Percentiles rank a stretch among this genome's conserved stretches.
phyloP scores from a whole-genome alignment of 2,329 filamentous ascomycete genomes.

The Ascochyta pisi region DNA sequence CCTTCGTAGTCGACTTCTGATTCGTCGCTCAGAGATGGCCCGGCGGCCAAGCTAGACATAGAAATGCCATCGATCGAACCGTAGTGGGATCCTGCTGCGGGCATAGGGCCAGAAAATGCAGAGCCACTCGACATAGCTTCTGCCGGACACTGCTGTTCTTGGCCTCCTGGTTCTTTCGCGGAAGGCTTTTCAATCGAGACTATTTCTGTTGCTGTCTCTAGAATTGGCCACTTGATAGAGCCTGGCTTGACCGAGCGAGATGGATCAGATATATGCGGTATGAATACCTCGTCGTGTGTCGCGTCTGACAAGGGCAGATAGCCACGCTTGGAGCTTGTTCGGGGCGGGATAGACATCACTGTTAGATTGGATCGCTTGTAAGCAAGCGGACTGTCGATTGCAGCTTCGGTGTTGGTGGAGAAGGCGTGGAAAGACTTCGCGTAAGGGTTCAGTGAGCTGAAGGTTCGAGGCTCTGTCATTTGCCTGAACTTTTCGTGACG shows the following conservation, averaged over 20 bases:
- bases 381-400: conserved; percentile 15
- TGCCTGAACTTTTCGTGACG: not conserved
- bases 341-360: conserved; percentile 17
- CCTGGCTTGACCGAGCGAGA: conserved; percentile 5
- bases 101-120: not conserved
- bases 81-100: not conserved
- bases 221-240: conserved; percentile 24
- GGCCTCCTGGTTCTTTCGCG: not conserved
- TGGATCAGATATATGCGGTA: not conserved
- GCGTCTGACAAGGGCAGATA: conserved; percentile 15
- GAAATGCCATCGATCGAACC: conserved; percentile 12
- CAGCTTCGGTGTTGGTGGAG: conserved; percentile 14
- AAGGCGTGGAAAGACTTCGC: conserved; percentile 19
- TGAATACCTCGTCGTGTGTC: not conserved
- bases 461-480: not conserved
- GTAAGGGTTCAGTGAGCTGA: conserved; percentile 11
- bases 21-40: conserved; percentile 13
- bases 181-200: not conserved
- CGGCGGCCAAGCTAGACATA: conserved; percentile 13
- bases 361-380: conserved; percentile 2
- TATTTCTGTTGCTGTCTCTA: not conserved
- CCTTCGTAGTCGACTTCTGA: conserved; percentile 4
- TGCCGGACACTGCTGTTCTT: not conserved
- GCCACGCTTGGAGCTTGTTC: conserved; percentile 26
- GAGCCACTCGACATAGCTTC: not conserved